Percentiles rank a stretch among this genome's conserved stretches.
These are phyloP conservation scores for Hordeum vulgare DNA, from an alignment of 176 grass and related monocot species.

Conservation along the genomic window MorexV3_pseudomolecules_assembly NC_058523.1:298292303-298292802, in stretches of 20 bases:
- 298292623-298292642: background rate
- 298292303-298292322: too few species aligned
- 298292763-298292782: slow-evolving; percentile 1
- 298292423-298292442: too few species aligned
- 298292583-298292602: background rate
- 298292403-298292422: too few species aligned
- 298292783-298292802: background rate
- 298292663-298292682: background rate
- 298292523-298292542: too few species aligned
- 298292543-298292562: slow-evolving; percentile 13
- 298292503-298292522: too few species aligned
- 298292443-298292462: too few species aligned
- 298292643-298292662: background rate
- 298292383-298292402: too few species aligned
- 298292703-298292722: background rate
- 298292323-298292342: too few species aligned
- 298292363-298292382: too few species aligned
- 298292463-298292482: too few species aligned
- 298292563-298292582: background rate
- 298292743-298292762: background rate
- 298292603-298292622: background rate
- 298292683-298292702: background rate
- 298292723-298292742: background rate
- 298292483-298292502: too few species aligned
- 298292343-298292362: too few species aligned